Percentiles rank a stretch among this genome's conserved stretches.
These are phyloP conservation scores for Ophiocordyceps unilateralis DNA, from an alignment of 2,329 filamentous ascomycete species.

Conservation along the genomic window DNA sequence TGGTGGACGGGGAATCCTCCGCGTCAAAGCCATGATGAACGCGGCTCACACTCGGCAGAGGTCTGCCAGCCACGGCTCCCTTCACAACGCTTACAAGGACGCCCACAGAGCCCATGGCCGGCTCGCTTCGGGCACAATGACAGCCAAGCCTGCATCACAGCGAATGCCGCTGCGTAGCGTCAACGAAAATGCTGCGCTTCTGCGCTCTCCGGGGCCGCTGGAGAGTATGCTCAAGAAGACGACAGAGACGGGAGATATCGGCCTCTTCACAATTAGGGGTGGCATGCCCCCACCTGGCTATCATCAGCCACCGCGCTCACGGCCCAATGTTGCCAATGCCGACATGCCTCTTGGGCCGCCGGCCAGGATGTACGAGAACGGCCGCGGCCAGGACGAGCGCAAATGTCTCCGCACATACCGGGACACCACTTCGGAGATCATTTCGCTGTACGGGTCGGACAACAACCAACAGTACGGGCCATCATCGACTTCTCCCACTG, in stretches of 20 bases:
- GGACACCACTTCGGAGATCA: constrained; percentile 35
- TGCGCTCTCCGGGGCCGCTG: constrained; percentile 34
- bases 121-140: constrained; percentile 4
- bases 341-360: constrained; percentile 9
- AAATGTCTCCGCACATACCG: constrained; percentile 28
- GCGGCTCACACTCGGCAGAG: constrained; percentile 11
- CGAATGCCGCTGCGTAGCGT: constrained; percentile 25
- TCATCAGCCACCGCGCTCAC: constrained; percentile 11
- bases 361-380: constrained; percentile 14
- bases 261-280: constrained; percentile 35
- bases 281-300: constrained; percentile 13
- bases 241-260: constrained; percentile 49
- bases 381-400: constrained; percentile 21
- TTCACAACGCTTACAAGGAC: constrained; percentile 15
- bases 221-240: constrained; percentile 49
- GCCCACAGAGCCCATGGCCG: constrained; percentile 12
- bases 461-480: constrained; percentile 27
- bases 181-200: constrained; percentile 23
- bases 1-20: not conserved
- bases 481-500: constrained; percentile 23
- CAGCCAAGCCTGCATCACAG: constrained; percentile 9
- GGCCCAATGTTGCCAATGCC: constrained; percentile 13
- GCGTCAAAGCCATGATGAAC: constrained; percentile 17
- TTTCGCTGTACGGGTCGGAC: constrained; percentile 37
- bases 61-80: constrained; percentile 22